Evolutionary conservation across 2,329 filamentous ascomycete species (phyloP), one percentile per base, ranked within the genome.

Genomic region (Penicillium sp.): DNA sequence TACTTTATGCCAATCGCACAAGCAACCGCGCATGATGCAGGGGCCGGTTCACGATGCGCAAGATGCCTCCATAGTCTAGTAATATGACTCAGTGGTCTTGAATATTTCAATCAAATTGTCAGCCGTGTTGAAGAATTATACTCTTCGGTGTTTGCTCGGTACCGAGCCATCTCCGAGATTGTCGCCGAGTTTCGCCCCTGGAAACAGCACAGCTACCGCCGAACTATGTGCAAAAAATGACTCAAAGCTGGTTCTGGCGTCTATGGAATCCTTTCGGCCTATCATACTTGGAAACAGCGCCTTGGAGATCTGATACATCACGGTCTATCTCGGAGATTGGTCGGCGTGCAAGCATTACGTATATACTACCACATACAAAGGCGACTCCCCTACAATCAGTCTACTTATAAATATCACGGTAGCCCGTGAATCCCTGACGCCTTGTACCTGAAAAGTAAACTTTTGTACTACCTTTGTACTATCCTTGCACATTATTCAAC

Each of bases 311-410:
- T 47, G 42, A 26, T 29, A 34, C 13, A 18, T 12, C 10, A 16
- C 42, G 53, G 36, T 45, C 34, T 50, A 59, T 49, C 36, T 62
- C 59, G 58, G 59, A 57, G 53, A 61, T 62, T 21, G 21, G 24
- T 62, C 58, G 59, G 59, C 39, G 12, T 39, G 23, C 10, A 49
- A 31, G 31, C 38, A 41, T 50, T 31, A 26, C 15, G 34, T 48
- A 26, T 26, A 26, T 26, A 26, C 24, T 26, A 41, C 41, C 23
- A 34, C 15, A 26, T 12, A 28, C n/a, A 42, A 7, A 10, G 39
- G n/a, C 38, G 38, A 28, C 21, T 24, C 15, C 6, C 18, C 18
- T n/a, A n/a, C 33, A 36, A 24, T 24, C 18, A 4, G 16, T 13
- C 13, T 24, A 5, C 12, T 18, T 59, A 59, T 59, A 59, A 59